phyloP scores from a whole-genome alignment of 192 early-diverging fungal species.

The Linnemannia exigua region DNA sequence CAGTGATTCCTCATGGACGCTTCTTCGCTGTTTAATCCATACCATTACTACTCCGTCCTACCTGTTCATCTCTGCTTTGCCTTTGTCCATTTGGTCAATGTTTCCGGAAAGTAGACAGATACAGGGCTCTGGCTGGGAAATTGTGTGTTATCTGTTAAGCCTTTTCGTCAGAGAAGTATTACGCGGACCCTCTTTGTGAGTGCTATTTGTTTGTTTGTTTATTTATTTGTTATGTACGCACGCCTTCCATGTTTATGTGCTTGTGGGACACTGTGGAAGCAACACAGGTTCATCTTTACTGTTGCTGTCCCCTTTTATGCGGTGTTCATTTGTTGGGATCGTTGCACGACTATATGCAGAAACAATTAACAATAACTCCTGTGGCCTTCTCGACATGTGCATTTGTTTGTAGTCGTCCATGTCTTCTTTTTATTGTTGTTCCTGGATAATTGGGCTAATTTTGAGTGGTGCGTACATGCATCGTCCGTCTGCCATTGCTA shows the following conservation, averaged over 20 bases:
- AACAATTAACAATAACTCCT: background rate
- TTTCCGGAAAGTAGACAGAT: background rate
- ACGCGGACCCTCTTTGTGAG: background rate
- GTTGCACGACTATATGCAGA: background rate
- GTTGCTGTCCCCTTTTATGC: background rate
- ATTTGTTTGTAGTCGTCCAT: too few species aligned
- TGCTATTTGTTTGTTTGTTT: background rate
- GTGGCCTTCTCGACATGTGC: background rate
- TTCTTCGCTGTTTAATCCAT: background rate
- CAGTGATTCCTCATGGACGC: background rate
- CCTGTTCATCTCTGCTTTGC: background rate
- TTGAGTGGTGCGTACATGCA: background rate
- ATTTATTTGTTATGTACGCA: too few species aligned
- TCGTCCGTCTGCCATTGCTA: background rate
- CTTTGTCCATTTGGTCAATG: background rate
- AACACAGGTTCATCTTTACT: background rate
- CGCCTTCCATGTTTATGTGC: background rate
- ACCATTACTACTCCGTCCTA: background rate
- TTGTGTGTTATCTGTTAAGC: background rate
- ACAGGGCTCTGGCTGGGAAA: background rate
- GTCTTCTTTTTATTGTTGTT: background rate
- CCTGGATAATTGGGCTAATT: constrained; percentile 8
- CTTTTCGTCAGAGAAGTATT: background rate
- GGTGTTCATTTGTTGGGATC: constrained; percentile 4
- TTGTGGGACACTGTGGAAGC: background rate